A percentile compares a stretch with the other conserved stretches of the same genome.
Conservation (phyloP, 345 rosid species). For the Mallotus nudiflorus region DNA sequence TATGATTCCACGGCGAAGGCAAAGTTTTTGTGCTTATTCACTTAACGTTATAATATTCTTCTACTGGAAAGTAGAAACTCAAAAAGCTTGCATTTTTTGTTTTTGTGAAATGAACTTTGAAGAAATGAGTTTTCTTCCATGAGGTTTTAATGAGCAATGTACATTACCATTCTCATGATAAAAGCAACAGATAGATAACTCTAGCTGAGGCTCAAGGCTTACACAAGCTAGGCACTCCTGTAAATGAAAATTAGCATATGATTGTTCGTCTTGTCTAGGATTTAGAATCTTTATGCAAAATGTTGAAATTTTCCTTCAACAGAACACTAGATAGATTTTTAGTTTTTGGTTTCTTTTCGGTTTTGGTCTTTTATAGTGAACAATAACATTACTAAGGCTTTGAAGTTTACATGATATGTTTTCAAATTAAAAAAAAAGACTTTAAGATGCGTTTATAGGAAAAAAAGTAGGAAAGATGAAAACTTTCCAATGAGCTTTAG, state of each 20-base stretch:
- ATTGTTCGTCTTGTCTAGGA: background rate
- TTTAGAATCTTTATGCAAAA: background rate
- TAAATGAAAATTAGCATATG: background rate
- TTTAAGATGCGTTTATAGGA: background rate
- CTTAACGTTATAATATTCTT: background rate
- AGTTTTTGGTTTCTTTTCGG: background rate
- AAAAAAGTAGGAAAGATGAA: background rate
- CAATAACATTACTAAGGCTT: background rate
- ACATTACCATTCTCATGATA: no score
- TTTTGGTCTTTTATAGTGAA: background rate
- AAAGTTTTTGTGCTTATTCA: background rate
- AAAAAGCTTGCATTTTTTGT: background rate
- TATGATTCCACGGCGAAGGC: background rate
- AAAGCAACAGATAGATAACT: background rate
- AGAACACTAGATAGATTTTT: background rate
- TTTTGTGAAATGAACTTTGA: constrained; percentile 9
- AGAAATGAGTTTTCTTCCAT: background rate
- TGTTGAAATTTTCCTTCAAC: background rate
- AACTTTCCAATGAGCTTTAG: no score
- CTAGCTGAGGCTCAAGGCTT: no score
- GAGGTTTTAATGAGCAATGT: background rate
- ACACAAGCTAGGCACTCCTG: background rate
- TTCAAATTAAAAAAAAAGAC: background rate
- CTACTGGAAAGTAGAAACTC: background rate
- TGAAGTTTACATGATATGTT: background rate